Conservation (phyloP, 1,139 yeast species). For the Protomyces arabidopsidicola region DNA sequence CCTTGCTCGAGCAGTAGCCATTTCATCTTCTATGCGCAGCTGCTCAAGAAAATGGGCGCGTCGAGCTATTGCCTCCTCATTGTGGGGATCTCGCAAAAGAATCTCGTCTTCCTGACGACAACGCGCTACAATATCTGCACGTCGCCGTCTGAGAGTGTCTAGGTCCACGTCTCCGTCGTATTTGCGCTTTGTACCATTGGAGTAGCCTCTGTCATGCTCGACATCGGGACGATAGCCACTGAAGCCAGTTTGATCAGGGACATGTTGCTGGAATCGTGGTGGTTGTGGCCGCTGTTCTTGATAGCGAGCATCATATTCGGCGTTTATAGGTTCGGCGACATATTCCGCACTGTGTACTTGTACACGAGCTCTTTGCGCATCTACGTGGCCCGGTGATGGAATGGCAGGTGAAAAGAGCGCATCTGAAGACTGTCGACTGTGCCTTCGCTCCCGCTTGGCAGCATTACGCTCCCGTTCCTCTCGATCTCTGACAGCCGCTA, state of each 20-base stretch:
- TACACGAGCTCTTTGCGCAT: not conserved
- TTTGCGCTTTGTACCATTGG: not conserved
- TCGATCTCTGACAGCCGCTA: not conserved
- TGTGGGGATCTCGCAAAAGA: not conserved
- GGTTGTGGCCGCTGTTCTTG: not conserved
- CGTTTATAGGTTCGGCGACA: not conserved
- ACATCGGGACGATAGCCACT: not conserved
- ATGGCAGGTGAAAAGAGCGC: not conserved
- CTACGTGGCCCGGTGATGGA: not conserved
- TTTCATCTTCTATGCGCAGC: not conserved
- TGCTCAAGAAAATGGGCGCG: not conserved
- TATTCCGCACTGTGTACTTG: not conserved
- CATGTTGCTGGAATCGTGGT: not conserved
- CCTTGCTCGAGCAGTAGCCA: not conserved
- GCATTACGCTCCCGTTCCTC: not conserved
- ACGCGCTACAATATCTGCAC: not conserved
- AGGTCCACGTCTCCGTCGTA: not conserved
- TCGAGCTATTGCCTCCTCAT: not conserved
- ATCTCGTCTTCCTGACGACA: not conserved
- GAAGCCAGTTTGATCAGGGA: not conserved
- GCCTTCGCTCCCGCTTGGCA: not conserved
- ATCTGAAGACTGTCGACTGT: not conserved
- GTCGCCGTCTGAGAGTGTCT: not conserved
- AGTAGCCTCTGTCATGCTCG: not conserved
- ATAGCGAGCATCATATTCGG: not conserved